phyloP scores from a whole-genome alignment of 768 basidiomycete species.

The Termitomyces sp. region DNA sequence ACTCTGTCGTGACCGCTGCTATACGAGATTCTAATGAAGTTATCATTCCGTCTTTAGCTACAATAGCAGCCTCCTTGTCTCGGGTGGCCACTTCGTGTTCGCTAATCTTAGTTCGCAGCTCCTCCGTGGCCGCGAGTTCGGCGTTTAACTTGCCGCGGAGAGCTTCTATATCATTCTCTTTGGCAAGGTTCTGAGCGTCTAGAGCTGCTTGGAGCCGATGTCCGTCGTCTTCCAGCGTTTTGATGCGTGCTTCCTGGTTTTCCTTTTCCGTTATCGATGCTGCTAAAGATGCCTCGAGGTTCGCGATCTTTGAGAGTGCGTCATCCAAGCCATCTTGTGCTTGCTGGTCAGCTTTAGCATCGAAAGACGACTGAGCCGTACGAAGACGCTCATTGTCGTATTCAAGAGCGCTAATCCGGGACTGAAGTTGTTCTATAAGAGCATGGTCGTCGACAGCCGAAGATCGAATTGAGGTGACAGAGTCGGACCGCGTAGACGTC shows the following conservation, averaged over 20 bases:
- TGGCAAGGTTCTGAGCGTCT: slow-evolving; percentile 43
- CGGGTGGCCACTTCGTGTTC: slow-evolving; percentile 44
- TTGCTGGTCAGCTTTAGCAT: slow-evolving; percentile 36
- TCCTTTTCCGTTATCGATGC: slow-evolving; percentile 34
- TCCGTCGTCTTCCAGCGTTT: slow-evolving; percentile 40
- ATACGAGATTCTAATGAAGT: slow-evolving; percentile 38
- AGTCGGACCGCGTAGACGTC: slow-evolving; percentile 31
- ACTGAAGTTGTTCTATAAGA: slow-evolving; percentile 37
- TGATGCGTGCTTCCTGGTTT: slow-evolving; percentile 39
- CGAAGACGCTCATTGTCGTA: slow-evolving; percentile 65
- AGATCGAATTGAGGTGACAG: slow-evolving; percentile 32
- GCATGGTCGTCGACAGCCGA: slow-evolving; percentile 27
- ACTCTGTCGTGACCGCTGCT: slow-evolving; percentile 21
- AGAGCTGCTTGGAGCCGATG: slow-evolving; percentile 31
- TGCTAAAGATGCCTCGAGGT: slow-evolving; percentile 38
- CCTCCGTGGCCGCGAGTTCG: slow-evolving; percentile 35
- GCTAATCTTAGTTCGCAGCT: slow-evolving; percentile 48
- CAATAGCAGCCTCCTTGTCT: slow-evolving; percentile 44
- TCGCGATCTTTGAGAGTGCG: slow-evolving; percentile 29
- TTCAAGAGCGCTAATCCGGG: slow-evolving; percentile 56
- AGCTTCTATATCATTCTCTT: slow-evolving; percentile 29
- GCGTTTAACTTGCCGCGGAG: slow-evolving; percentile 30
- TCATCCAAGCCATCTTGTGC: slow-evolving; percentile 41
- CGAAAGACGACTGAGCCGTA: slow-evolving; percentile 19
- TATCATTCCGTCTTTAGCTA: slow-evolving; percentile 59